These are phyloP conservation scores for Termitomyces sp. DNA, from an alignment of 1,284 basidiomycete genomes.

Conservation along the genomic window DNA sequence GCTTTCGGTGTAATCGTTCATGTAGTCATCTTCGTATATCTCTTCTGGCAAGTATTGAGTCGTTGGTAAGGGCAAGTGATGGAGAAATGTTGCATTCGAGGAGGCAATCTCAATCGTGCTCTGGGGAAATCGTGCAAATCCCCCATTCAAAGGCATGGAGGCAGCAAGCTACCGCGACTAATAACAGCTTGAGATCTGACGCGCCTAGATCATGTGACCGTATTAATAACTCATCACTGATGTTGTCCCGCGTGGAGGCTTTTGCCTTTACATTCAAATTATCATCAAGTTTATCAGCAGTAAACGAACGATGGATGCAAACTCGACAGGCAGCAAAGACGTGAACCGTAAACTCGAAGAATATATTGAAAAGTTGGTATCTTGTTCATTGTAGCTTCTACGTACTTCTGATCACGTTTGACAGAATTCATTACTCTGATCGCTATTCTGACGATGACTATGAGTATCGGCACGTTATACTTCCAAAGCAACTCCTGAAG, in stretches of 20 bases:
- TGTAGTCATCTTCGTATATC: conserved; percentile 8
- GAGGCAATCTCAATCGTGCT: background rate
- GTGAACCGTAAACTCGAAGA: conserved; percentile 53
- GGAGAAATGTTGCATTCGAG: background rate
- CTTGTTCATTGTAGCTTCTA: background rate
- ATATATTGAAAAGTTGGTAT: conserved; percentile 59
- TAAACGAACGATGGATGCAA: conserved; percentile 12
- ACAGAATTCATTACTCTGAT: conserved; percentile 79
- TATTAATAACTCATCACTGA: background rate
- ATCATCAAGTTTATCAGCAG: background rate
- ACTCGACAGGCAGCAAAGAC: conserved; percentile 32
- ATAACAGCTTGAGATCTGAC: background rate
- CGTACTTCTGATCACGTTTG: conserved; percentile 10
- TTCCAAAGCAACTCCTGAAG: conserved; percentile 84
- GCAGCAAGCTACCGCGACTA: background rate
- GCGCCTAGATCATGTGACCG: conserved; percentile 15
- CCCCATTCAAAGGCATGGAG: conserved; percentile 9
- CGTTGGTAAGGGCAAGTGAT: background rate
- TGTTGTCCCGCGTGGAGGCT: background rate
- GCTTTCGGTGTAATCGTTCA: conserved; percentile 22
- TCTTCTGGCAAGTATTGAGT: background rate
- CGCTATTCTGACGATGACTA: conserved; percentile 78
- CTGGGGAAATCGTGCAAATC: conserved; percentile 4
- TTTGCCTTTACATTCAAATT: background rate
- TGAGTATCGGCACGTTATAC: conserved; percentile 90